phyloP scores from a whole-genome alignment of 768 basidiomycete genomes.

The Mycena filopes region DNA sequence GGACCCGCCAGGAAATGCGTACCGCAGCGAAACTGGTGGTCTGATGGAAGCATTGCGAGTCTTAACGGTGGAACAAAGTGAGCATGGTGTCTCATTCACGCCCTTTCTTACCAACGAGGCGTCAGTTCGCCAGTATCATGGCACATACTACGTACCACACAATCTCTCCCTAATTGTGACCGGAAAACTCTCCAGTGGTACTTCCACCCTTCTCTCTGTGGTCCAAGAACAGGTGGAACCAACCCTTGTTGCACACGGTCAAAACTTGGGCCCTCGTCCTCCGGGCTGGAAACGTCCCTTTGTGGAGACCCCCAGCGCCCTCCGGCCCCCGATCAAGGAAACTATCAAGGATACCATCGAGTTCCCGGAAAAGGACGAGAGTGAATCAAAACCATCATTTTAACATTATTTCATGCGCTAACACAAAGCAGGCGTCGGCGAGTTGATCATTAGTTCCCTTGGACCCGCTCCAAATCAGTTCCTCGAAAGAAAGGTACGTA shows the following conservation, averaged over 20 bases:
- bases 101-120: conserved; percentile 11
- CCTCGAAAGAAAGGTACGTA: conserved; percentile 73
- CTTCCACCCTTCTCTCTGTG: conserved; percentile 78
- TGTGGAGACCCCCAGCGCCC: conserved; percentile 83
- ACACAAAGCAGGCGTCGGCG: conserved; percentile 69
- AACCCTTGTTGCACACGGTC: conserved; percentile 77
- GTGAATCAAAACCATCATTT: conserved; percentile 43
- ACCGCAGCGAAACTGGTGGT: conserved; percentile 97
- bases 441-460: conserved; percentile 79
- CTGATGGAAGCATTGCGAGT: conserved; percentile 91
- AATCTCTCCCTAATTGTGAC: conserved; percentile 91
- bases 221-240: conserved; percentile 89
- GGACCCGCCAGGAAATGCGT: conserved; percentile 85
- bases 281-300: conserved; percentile 94
- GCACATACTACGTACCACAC: conserved; percentile 91
- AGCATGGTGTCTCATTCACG: conserved; percentile 28
- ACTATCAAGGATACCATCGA: conserved; percentile 77
- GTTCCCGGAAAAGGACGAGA: conserved; percentile 98
- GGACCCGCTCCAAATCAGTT: conserved; percentile 82
- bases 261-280: conserved; percentile 76
- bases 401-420: not conserved
- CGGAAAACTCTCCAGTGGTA: conserved; percentile 86
- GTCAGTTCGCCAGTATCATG: conserved; percentile 89
- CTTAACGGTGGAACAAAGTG: conserved; percentile 90
- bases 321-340: conserved; percentile 59